Conservation (phyloP, 352 stramenopile genomes). For the Phytophthora hybrid region DNA sequence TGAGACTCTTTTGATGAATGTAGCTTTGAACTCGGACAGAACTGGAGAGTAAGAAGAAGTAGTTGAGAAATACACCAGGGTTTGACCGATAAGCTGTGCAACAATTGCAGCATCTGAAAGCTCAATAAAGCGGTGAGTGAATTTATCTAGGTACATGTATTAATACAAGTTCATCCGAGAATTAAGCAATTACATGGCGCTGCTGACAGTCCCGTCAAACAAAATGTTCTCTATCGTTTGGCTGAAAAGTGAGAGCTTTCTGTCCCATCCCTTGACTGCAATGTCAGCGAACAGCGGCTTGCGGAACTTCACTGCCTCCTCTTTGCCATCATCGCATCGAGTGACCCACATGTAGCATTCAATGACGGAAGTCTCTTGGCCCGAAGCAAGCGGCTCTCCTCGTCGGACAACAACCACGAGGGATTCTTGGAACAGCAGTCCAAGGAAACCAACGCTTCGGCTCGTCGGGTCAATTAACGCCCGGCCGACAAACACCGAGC, state of each 20-base stretch:
- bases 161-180: too few species aligned
- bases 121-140: too few species aligned
- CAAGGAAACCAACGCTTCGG: slow-evolving; percentile 16
- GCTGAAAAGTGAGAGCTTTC: slow-evolving; percentile 15
- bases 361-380: slow-evolving; percentile 19
- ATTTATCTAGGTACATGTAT: too few species aligned
- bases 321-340: slow-evolving; percentile 24
- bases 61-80: too few species aligned
- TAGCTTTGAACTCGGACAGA: not conserved
- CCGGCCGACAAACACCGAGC: slow-evolving; percentile 20
- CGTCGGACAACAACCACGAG: slow-evolving; percentile 17
- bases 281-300: slow-evolving; percentile 8
- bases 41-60: too few species aligned
- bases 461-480: slow-evolving; percentile 7
- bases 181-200: not conserved
- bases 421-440: slow-evolving; percentile 28
- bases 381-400: slow-evolving; percentile 9
- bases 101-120: not conserved
- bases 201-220: slow-evolving; percentile 14
- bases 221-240: slow-evolving; percentile 34
- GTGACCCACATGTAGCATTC: slow-evolving; percentile 21
- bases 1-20: slow-evolving; percentile 33
- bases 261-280: slow-evolving; percentile 21
- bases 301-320: slow-evolving; percentile 13
- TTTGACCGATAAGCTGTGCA: not conserved